Evolutionary conservation across 345 rosid genomes (phyloP), one percentile per base, ranked within the genome.

Genomic region (Carallia pectinifolia): DNA sequence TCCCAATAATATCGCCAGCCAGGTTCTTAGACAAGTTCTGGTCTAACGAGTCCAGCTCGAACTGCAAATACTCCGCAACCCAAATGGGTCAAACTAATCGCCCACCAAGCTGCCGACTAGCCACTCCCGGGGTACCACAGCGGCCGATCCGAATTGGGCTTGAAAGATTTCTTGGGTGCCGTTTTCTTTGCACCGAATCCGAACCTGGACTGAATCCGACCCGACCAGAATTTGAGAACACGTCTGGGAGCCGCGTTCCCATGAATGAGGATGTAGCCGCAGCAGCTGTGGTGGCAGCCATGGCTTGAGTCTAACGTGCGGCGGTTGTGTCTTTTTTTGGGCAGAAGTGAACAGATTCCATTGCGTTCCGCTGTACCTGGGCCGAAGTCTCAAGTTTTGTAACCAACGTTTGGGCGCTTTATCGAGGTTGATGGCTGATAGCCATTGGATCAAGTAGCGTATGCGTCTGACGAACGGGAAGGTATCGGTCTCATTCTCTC

Each of bases 81-180:
- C 91, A 30, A 89, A 89, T 0, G 94, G 94, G 77, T 89, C 91
- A 71, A 89, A 89, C 68, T 89, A 89, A 67, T 89, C 94, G 2
- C 91, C 94, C 2, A 89, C 85, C 70, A 89, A 77, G 68, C 81
- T 85, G 13, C 94, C 94, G 80, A 87, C 94, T 0, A 89, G 86
- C 77, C 79, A 87, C 6, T 80, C 87, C 94, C 94, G 2, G 89
- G 89, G 72, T 61, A 89, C 94, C 94, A 89, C 9, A 89, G 77
- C 2, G 91, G 87, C 53, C 91, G 82, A 71, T 85, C 88, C 1
- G 76, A 0, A 40, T 7, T 75, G 31, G 58, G 71, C 69, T 74
- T 83, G 6, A 71, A 30, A 1, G 65, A 64, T 71, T 76, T 86
- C 82, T 81, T 86, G 8, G 85, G 79, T 5, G 71, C 59, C 0